Conservation (phyloP, 495 filamentous ascomycete species). For the Daldinia childiae region DNA sequence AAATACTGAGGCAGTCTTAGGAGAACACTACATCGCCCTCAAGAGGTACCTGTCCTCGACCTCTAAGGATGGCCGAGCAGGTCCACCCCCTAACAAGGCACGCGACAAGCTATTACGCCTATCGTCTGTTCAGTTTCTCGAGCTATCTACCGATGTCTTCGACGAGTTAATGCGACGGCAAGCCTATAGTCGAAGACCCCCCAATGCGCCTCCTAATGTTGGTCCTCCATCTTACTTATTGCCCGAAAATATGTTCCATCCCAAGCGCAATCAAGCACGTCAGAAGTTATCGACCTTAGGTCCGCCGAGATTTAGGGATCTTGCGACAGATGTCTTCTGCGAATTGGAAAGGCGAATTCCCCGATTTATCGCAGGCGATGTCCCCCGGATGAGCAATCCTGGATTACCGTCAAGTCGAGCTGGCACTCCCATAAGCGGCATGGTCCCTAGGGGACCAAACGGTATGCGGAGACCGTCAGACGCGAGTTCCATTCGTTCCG, state of each 20-base stretch:
- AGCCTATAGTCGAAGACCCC: slow-evolving; percentile 60
- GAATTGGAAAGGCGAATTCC: slow-evolving; percentile 93
- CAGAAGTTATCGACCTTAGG: slow-evolving; percentile 92
- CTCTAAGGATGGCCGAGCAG: slow-evolving; percentile 76
- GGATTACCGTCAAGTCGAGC: slow-evolving; percentile 63
- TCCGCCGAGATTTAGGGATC: slow-evolving; percentile 82
- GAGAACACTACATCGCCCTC: slow-evolving; percentile 83
- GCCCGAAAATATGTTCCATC: slow-evolving; percentile 88
- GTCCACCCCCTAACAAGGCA: slow-evolving; percentile 82
- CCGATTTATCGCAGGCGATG: slow-evolving; percentile 72
- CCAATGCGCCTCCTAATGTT: slow-evolving; percentile 62
- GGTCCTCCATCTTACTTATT: slow-evolving; percentile 74
- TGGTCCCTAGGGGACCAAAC: slow-evolving; percentile 57
- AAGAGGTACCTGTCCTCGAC: slow-evolving; percentile 77
- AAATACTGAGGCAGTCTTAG: slow-evolving; percentile 62
- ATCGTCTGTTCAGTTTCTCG: slow-evolving; percentile 91
- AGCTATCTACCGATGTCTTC: slow-evolving; percentile 96
- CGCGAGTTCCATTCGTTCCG: slow-evolving; percentile 60
- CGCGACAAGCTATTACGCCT: slow-evolving; percentile 91
- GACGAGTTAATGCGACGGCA: slow-evolving; percentile 93
- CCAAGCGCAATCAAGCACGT: slow-evolving; percentile 94
- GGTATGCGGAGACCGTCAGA: slow-evolving; percentile 61
- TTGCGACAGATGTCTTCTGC: slow-evolving; percentile 95
- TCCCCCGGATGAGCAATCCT: slow-evolving; percentile 75
- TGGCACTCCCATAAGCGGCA: slow-evolving; percentile 65